Conservation (phyloP, 2,329 filamentous ascomycete species). For the Epichloe glyceriae region DNA sequence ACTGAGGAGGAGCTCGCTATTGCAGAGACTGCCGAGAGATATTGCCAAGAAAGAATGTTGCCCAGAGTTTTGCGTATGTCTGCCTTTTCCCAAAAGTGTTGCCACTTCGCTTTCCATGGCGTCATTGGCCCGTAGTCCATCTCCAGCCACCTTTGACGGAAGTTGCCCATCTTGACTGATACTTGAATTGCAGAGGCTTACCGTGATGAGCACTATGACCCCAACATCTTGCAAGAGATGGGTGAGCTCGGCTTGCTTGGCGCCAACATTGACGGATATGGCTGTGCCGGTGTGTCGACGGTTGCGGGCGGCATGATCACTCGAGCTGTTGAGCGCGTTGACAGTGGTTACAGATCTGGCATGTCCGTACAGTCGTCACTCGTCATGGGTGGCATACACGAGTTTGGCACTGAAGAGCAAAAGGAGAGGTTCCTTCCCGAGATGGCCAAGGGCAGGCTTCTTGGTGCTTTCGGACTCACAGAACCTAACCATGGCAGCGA, state of each 20-base stretch:
- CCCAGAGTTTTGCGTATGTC: constrained; percentile 72
- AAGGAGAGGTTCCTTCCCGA: constrained; percentile 72
- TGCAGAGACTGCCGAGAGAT: constrained; percentile 78
- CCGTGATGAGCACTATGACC: constrained; percentile 73
- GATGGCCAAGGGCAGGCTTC: constrained; percentile 69
- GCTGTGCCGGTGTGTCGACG: constrained; percentile 74
- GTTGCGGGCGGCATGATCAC: constrained; percentile 86
- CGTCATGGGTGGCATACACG: constrained; percentile 85
- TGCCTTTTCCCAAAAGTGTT: neutral
- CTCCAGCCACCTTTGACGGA: neutral
- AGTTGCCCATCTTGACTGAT: constrained; percentile 3
- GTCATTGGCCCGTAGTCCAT: neutral
- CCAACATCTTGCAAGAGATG: constrained; percentile 80
- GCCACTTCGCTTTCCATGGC: neutral
- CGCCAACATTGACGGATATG: constrained; percentile 76
- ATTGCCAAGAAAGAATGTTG: constrained; percentile 80
- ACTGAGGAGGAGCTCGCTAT: constrained; percentile 89
- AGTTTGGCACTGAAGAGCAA: constrained; percentile 75
- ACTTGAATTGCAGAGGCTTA: constrained; percentile 52
- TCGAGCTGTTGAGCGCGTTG: constrained; percentile 77
- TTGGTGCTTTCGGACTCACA: constrained; percentile 81
- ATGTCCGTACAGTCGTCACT: constrained; percentile 90
- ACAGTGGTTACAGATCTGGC: constrained; percentile 81
- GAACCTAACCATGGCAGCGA: constrained; percentile 91
- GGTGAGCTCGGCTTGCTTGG: constrained; percentile 81